Conservation (phyloP, 768 basidiomycete genomes). For the Lactifluus hygrophoroides region DNA sequence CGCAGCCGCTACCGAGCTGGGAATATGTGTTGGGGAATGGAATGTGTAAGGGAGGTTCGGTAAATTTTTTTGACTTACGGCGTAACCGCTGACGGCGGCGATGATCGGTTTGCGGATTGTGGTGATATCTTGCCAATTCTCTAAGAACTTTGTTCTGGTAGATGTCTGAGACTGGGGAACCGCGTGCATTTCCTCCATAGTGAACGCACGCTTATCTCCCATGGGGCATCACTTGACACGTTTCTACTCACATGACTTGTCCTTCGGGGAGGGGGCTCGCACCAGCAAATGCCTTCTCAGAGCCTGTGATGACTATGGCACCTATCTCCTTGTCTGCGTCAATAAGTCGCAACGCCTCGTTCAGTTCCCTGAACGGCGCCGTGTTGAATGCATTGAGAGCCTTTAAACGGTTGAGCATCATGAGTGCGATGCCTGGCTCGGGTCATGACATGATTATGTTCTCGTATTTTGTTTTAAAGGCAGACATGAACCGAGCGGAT, state of each 20-base stretch:
- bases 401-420: slow-evolving; percentile 85
- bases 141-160: slow-evolving; percentile 81
- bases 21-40: not conserved
- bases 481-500: slow-evolving; percentile 44
- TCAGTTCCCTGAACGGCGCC: slow-evolving; percentile 74
- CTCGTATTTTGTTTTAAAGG: slow-evolving; percentile 38
- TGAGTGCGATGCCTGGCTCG: slow-evolving; percentile 57
- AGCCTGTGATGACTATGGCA: slow-evolving; percentile 88
- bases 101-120: slow-evolving; percentile 86
- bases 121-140: slow-evolving; percentile 70
- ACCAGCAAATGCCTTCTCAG: slow-evolving; percentile 91
- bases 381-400: slow-evolving; percentile 82
- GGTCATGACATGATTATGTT: slow-evolving; percentile 64
- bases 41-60: not conserved
- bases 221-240: not conserved
- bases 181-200: not conserved
- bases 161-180: slow-evolving; percentile 60
- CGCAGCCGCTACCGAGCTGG: slow-evolving; percentile 94
- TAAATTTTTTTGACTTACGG: slow-evolving; percentile 47
- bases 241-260: slow-evolving; percentile 66
- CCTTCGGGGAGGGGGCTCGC: slow-evolving; percentile 53
- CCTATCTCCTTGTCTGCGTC: slow-evolving; percentile 66
- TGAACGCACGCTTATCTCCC: not conserved
- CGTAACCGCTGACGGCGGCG: slow-evolving; percentile 92
- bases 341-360: slow-evolving; percentile 46